Percentiles rank a stretch among this genome's conserved stretches.
Conservation (phyloP, 2,329 filamentous ascomycete species). For the Spiromastix sp. region DNA sequence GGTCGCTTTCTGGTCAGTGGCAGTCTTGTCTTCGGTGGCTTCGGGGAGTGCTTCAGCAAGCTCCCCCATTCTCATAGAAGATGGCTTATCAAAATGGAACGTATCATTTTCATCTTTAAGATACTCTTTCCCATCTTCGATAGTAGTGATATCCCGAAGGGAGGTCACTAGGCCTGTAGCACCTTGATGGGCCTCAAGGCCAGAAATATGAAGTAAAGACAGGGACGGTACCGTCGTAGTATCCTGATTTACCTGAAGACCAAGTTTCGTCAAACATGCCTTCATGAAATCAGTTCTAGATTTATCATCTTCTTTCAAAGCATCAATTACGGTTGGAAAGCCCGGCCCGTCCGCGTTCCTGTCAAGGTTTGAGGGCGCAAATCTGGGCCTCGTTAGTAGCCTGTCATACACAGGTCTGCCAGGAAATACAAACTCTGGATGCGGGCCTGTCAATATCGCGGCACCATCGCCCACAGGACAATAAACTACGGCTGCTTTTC, state of each 20-base stretch:
- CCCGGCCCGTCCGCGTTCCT: constrained; percentile 55
- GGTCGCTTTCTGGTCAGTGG: constrained; percentile 20
- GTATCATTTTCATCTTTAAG: constrained; percentile 74
- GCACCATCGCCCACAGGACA: constrained; percentile 72
- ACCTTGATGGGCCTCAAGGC: constrained; percentile 54
- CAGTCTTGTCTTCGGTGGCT: constrained; percentile 23
- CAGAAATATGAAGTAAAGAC: constrained; percentile 73
- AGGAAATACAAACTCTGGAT: constrained; percentile 64
- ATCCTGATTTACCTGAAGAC: constrained; percentile 64
- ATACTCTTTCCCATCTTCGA: constrained; percentile 56
- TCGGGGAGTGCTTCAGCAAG: constrained; percentile 44
- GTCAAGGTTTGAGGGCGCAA: constrained; percentile 68
- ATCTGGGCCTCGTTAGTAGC: constrained; percentile 44
- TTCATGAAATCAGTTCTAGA: constrained; percentile 65
- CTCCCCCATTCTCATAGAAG: constrained; percentile 47
- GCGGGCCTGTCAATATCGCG: constrained; percentile 72
- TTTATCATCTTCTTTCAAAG: constrained; percentile 58
- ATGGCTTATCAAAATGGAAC: constrained; percentile 65
- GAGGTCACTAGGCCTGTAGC: constrained; percentile 55
- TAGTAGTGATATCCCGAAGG: constrained; percentile 54
- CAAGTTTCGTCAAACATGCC: constrained; percentile 68
- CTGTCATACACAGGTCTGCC: constrained; percentile 12
- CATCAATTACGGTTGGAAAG: constrained; percentile 60
- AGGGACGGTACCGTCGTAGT: constrained; percentile 63
- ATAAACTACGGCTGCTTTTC: constrained; percentile 70